Evolutionary conservation across 2,329 filamentous ascomycete genomes (phyloP).

Genomic region (Ophiostoma piceae): DNA sequence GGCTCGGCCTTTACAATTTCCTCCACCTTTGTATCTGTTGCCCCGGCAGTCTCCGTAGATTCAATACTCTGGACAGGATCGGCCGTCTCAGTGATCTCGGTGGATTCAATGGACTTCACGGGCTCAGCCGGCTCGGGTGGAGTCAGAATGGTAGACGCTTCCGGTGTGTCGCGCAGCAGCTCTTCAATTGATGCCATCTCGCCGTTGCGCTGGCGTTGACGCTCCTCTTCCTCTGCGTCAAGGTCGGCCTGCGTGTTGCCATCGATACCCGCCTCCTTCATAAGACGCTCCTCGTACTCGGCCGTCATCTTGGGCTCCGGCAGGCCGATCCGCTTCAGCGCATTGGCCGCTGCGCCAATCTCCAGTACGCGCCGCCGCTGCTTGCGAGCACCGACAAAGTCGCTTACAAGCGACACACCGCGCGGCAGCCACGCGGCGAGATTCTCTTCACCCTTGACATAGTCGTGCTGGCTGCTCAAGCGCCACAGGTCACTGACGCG

Average conservation of each 20-base stretch:
- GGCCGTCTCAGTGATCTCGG: neutral
- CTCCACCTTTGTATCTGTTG: neutral
- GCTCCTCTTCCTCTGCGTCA: slow-evolving; percentile 33
- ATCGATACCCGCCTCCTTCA: slow-evolving; percentile 31
- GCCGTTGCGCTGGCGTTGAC: slow-evolving; percentile 13
- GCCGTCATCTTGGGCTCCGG: slow-evolving; percentile 37
- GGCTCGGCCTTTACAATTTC: neutral
- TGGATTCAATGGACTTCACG: slow-evolving; percentile 7
- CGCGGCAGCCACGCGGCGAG: slow-evolving; percentile 78
- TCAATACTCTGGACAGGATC: neutral
- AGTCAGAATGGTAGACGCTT: slow-evolving; percentile 42
- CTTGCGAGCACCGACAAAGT: slow-evolving; percentile 72
- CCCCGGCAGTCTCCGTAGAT: neutral
- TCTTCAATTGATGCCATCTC: slow-evolving; percentile 52
- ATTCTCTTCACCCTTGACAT: slow-evolving; percentile 91
- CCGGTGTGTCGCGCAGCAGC: slow-evolving; percentile 53
- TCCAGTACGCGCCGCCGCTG: slow-evolving; percentile 70
- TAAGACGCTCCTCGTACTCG: slow-evolving; percentile 18
- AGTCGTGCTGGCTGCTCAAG: slow-evolving; percentile 90
- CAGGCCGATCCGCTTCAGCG: slow-evolving; percentile 55
- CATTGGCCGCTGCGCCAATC: slow-evolving; percentile 67
- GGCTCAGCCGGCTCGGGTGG: neutral
- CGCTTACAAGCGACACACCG: slow-evolving; percentile 83
- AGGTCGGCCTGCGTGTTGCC: slow-evolving; percentile 32
- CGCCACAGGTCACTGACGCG: slow-evolving; percentile 90